Percentiles rank a stretch among this genome's conserved stretches.
Conservation (phyloP, 139 green algal species). For the Chlorella ohadii region DNA sequence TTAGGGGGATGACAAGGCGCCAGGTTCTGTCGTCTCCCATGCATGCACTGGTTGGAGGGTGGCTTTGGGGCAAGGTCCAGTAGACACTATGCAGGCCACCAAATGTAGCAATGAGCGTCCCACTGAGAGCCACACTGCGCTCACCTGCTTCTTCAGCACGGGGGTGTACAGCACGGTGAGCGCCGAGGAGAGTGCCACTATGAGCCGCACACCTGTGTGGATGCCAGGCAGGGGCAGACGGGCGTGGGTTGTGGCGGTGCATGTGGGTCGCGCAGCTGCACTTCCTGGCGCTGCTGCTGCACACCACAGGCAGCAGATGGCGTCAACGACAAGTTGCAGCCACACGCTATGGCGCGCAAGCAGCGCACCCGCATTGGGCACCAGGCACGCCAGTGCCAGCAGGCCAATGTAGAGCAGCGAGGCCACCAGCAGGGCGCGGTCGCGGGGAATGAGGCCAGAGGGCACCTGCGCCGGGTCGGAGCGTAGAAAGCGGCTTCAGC, state of each 20-base stretch:
- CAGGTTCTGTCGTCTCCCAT: too few species aligned
- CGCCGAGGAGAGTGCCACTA: slow-evolving; percentile 60
- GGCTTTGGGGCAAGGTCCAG: too few species aligned
- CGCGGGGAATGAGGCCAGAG: slow-evolving; percentile 57
- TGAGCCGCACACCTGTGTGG: slow-evolving; percentile 48
- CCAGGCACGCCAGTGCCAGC: slow-evolving; percentile 56
- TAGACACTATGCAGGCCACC: too few species aligned
- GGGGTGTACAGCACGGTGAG: slow-evolving; percentile 72
- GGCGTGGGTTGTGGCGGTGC: too few species aligned
- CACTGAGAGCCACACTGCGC: too few species aligned
- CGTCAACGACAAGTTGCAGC: not conserved
- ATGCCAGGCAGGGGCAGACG: not conserved
- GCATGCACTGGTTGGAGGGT: too few species aligned
- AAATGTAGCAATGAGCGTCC: too few species aligned
- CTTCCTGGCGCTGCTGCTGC: not conserved
- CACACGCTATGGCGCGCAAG: not conserved
- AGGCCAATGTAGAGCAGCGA: slow-evolving; percentile 23
- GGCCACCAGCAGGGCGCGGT: slow-evolving; percentile 62
- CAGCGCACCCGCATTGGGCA: slow-evolving; percentile 35
- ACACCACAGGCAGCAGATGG: not conserved
- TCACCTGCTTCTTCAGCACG: slow-evolving; percentile 68
- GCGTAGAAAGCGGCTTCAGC: too few species aligned
- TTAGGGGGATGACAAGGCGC: too few species aligned
- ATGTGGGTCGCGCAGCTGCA: not conserved
- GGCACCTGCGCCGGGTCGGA: slow-evolving; percentile 8